Evolutionary conservation across 768 basidiomycete genomes (phyloP).

Genomic region (Boletus vinaceobasis): DNA sequence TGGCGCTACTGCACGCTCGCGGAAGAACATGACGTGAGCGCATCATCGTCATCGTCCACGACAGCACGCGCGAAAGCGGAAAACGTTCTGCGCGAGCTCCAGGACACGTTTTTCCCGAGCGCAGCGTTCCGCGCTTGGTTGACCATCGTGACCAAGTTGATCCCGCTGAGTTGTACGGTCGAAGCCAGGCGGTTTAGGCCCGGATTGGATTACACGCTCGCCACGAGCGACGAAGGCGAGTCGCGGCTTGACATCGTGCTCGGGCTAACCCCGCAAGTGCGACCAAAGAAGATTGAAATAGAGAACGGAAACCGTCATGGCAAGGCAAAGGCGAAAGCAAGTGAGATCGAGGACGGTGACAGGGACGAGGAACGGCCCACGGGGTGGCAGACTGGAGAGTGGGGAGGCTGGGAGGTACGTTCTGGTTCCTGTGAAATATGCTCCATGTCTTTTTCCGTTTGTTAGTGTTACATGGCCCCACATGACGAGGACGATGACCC

Average conservation of each 20-base stretch:
- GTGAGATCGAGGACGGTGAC: conserved; percentile 22
- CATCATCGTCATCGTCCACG: background rate
- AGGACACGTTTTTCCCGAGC: conserved; percentile 75
- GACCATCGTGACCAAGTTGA: conserved; percentile 61
- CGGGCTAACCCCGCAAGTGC: conserved; percentile 72
- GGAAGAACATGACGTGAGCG: background rate
- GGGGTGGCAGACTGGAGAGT: conserved; percentile 71
- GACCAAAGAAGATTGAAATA: conserved; percentile 12
- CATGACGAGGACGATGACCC: conserved; percentile 95
- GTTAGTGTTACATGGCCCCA: conserved; percentile 89
- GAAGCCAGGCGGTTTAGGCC: conserved; percentile 88
- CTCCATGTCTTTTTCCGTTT: background rate
- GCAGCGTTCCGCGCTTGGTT: conserved; percentile 92
- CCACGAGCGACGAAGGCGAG: conserved; percentile 80
- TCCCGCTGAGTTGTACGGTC: conserved; percentile 68
- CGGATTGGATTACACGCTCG: conserved; percentile 92
- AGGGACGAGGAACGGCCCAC: conserved; percentile 29
- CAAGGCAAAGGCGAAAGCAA: conserved; percentile 30
- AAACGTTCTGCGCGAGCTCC: conserved; percentile 40
- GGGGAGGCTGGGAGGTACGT: conserved; percentile 92
- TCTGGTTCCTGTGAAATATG: background rate
- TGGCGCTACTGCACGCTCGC: conserved; percentile 82
- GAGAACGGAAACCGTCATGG: conserved; percentile 13
- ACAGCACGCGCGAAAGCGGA: conserved; percentile 19
- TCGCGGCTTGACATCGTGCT: conserved; percentile 83